Evolutionary conservation across 371 early-diverging fungal genomes (phyloP).

Genomic region (Blakeslea trispora): DNA sequence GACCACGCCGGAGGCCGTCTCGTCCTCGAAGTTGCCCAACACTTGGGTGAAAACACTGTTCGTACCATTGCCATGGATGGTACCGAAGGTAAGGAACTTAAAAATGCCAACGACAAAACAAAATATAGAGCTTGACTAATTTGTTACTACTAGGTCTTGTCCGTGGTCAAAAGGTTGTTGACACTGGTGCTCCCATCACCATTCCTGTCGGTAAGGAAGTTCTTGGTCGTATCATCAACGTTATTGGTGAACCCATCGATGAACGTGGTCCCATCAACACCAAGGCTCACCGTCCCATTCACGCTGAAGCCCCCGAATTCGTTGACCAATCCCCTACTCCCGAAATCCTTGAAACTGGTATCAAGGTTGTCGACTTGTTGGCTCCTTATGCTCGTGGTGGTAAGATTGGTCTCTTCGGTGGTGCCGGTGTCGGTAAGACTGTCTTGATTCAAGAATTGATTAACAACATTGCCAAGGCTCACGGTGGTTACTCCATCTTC

Average conservation of each 20-base stretch:
- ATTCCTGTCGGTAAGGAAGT: conserved; percentile 93
- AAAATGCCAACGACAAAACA: no score
- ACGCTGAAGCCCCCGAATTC: conserved; percentile 92
- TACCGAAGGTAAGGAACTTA: conserved; percentile 58
- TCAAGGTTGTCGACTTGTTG: conserved; percentile 97
- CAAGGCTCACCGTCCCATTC: conserved; percentile 85
- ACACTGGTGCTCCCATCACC: conserved; percentile 90
- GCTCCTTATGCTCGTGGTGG: conserved; percentile 95
- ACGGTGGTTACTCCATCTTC: conserved; percentile 98
- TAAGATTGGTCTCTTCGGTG: conserved; percentile 97
- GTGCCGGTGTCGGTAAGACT: conserved; percentile 98
- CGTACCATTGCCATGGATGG: conserved; percentile 98
- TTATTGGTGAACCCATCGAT: conserved; percentile 93
- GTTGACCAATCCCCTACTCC: conserved; percentile 95
- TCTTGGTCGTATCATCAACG: conserved; percentile 96
- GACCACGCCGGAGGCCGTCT: conserved; percentile 72
- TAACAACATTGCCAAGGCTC: conserved; percentile 97
- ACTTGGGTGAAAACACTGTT: conserved; percentile 95
- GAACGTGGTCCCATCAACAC: conserved; percentile 96
- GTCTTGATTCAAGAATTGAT: conserved; percentile 97
- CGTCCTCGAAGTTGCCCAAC: conserved; percentile 93
- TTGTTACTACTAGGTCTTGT: conserved; percentile 78
- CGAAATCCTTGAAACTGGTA: conserved; percentile 95
- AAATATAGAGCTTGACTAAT: no score
- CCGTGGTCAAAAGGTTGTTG: conserved; percentile 90